phyloP scores from a whole-genome alignment of 2,329 filamentous ascomycete species.

The Cercospora nicotianae region DNA sequence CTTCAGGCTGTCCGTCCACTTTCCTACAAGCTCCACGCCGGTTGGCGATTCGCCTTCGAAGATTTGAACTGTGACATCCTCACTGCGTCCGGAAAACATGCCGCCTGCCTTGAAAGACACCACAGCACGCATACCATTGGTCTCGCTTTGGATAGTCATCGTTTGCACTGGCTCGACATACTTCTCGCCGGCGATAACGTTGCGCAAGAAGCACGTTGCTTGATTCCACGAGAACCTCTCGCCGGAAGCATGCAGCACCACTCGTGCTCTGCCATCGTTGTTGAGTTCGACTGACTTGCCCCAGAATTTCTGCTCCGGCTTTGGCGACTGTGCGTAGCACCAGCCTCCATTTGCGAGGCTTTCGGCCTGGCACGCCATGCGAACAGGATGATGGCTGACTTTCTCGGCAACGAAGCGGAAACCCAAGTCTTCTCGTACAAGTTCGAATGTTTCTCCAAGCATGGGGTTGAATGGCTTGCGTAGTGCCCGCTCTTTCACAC shows the following conservation, averaged over 20 bases:
- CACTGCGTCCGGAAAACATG: conserved; percentile 93
- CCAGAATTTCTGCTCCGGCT: conserved; percentile 96
- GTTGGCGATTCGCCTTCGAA: conserved; percentile 66
- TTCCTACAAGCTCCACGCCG: conserved; percentile 70
- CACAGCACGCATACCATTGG: conserved; percentile 76
- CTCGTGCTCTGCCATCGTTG: conserved; percentile 81
- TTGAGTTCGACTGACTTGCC: conserved; percentile 94
- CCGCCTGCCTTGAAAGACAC: conserved; percentile 91
- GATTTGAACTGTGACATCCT: conserved; percentile 79
- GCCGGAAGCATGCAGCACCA: conserved; percentile 66
- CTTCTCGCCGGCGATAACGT: conserved; percentile 97
- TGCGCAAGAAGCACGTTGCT: conserved; percentile 87
- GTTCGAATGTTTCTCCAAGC: conserved; percentile 91
- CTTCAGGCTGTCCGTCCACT: conserved; percentile 76
- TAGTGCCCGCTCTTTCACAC: conserved; percentile 85
- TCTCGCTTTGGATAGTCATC: conserved; percentile 84
- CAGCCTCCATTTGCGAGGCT: conserved; percentile 60
- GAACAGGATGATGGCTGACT: conserved; percentile 86
- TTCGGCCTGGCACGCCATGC: conserved; percentile 91
- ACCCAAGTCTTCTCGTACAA: conserved; percentile 81
- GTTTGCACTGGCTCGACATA: conserved; percentile 93
- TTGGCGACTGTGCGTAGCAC: conserved; percentile 84
- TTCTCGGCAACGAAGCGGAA: conserved; percentile 95
- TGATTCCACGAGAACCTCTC: conserved; percentile 87
- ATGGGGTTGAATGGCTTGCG: conserved; percentile 98